Evolutionary conservation across 2,329 filamentous ascomycete genomes (phyloP).

Genomic region (Stemphylium lycopersici): DNA sequence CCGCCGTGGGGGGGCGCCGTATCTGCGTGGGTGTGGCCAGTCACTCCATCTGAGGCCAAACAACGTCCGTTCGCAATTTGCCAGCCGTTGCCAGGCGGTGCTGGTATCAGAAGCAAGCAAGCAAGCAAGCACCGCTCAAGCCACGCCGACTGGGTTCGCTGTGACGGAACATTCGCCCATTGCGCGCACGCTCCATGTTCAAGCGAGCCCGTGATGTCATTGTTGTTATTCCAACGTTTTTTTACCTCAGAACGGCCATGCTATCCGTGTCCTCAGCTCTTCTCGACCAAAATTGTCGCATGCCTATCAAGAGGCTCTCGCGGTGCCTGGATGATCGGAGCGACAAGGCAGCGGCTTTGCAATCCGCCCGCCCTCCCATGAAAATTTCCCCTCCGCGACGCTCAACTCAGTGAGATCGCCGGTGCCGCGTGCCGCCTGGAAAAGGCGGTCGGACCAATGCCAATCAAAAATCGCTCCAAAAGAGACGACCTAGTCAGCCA

Average conservation of each 20-base stretch:
- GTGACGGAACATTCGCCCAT: conserved; percentile 2
- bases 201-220: conserved; percentile 26
- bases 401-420: conserved; percentile 30
- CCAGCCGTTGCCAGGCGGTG: conserved; percentile 24
- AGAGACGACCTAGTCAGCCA: conserved; percentile 13
- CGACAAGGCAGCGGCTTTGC: conserved; percentile 21
- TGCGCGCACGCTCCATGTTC: conserved; percentile 15
- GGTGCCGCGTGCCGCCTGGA: conserved; percentile 28
- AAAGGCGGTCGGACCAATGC: conserved; percentile 31
- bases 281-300: background rate
- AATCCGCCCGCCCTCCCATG: conserved; percentile 23
- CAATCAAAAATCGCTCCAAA: conserved; percentile 22
- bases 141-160: conserved; percentile 12
- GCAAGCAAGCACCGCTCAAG: conserved; percentile 18
- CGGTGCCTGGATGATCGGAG: conserved; percentile 31
- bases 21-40: background rate
- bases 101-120: conserved; percentile 17
- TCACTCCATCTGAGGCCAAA: conserved; percentile 9
- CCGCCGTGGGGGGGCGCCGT: conserved; percentile 11
- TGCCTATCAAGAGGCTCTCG: background rate
- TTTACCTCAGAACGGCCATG: conserved; percentile 9
- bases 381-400: conserved; percentile 21
- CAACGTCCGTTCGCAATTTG: conserved; percentile 19
- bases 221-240: conserved; percentile 6
- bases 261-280: background rate